Percentiles rank a stretch among this genome's conserved stretches.
Evolutionary conservation across 345 rosid genomes (phyloP).

Genomic region (Chamaenerion angustifolium): DNA sequence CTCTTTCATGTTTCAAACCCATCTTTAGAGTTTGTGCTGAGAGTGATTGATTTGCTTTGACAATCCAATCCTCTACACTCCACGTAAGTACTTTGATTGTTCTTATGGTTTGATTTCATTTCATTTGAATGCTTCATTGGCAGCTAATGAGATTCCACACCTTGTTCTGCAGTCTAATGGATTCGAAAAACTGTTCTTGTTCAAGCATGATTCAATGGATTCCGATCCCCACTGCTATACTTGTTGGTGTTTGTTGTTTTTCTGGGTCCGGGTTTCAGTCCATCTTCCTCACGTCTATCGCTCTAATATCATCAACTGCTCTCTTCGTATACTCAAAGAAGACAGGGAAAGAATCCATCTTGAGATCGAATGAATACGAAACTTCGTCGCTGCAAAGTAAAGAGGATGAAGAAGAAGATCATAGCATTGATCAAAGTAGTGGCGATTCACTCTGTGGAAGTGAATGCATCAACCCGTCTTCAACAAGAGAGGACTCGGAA

Average conservation of each 20-base stretch:
- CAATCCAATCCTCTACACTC: too few species aligned
- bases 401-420: not conserved
- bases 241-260: conserved; percentile 8
- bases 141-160: conserved; percentile 6
- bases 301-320: conserved; percentile 11
- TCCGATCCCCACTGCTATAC: conserved; percentile 5
- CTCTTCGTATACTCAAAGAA: conserved; percentile 4
- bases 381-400: too few species aligned
- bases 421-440: not conserved
- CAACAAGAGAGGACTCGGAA: conserved; percentile 24
- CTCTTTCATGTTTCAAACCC: too few species aligned
- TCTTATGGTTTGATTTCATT: too few species aligned
- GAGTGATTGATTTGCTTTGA: too few species aligned
- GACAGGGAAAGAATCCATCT: too few species aligned
- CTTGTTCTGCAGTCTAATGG: conserved; percentile 7
- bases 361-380: too few species aligned
- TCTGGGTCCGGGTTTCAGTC: conserved; percentile 11
- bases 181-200: conserved; percentile 8
- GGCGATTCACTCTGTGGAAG: too few species aligned
- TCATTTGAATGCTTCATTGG: not conserved
- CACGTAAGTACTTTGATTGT: too few species aligned
- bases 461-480: conserved; percentile 13
- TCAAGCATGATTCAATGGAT: conserved; percentile 9
- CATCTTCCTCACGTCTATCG: conserved; percentile 11
- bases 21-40: too few species aligned